phyloP scores from a whole-genome alignment of 163 green algal species.

The Scenedesmus sp. region DNA sequence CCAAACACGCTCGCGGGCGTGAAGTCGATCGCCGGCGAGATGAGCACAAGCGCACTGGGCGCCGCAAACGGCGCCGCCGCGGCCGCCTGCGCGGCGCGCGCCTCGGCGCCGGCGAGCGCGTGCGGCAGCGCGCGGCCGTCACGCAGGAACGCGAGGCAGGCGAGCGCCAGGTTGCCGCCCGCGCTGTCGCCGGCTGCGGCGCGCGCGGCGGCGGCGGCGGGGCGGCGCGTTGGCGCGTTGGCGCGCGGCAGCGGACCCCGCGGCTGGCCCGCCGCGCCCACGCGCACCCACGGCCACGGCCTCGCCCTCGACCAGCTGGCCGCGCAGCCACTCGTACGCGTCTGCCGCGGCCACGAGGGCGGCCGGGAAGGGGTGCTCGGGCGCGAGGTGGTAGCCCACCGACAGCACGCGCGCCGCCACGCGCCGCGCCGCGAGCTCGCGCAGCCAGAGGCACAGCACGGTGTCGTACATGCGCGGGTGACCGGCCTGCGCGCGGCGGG shows the following conservation, averaged over 20 bases:
- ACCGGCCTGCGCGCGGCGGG: conserved; percentile 13
- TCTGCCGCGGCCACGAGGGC: conserved; percentile 9
- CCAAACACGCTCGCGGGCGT: conserved; percentile 16
- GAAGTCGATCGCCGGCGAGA: conserved; percentile 36
- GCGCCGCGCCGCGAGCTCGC: conserved; percentile 15
- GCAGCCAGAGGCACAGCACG: conserved; percentile 11
- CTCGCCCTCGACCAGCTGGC: conserved; percentile 6
- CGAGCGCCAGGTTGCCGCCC: conserved; percentile 36
- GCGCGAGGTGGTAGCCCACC: conserved; percentile 35
- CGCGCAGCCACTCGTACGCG: conserved; percentile 28
- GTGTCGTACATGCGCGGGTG: conserved; percentile 19
- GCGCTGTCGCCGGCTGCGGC: conserved; percentile 33
- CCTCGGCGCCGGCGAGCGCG: neutral
- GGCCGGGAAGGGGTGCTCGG: conserved; percentile 30
- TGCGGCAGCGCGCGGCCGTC: neutral
- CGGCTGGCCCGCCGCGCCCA: neutral
- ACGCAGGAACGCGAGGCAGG: neutral
- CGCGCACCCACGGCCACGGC: conserved; percentile 22
- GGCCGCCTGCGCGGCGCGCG: neutral
- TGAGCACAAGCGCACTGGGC: too few species aligned
- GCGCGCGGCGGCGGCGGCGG: neutral
- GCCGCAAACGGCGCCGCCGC: conserved; percentile 9
- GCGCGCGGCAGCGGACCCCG: neutral
- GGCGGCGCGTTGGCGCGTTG: neutral
- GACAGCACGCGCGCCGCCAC: conserved; percentile 4